A percentile compares a stretch with the other conserved stretches of the same genome.
Evolutionary conservation across 1,139 yeast genomes (phyloP).

Genomic region (Kluyveromyces sp.): DNA sequence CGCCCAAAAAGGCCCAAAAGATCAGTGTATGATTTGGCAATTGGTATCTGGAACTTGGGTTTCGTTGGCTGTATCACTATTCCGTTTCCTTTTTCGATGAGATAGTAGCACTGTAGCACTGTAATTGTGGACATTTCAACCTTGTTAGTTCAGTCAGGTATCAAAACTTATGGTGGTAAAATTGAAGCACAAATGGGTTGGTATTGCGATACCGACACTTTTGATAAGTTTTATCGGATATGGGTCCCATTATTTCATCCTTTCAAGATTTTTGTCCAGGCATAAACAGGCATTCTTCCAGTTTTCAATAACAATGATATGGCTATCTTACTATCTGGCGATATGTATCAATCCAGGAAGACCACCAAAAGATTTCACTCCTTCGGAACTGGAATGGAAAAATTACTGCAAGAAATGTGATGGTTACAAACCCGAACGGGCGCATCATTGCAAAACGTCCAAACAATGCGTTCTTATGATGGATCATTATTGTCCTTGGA

Average conservation of each 20-base stretch:
- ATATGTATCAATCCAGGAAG: slow-evolving; percentile 52
- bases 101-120: background rate
- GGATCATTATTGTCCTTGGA: slow-evolving; percentile 93
- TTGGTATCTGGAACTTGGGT: too few relatives aligned
- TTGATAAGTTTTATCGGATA: slow-evolving; percentile 59
- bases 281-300: slow-evolving; percentile 45
- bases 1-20: too few relatives aligned
- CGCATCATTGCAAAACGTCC: slow-evolving; percentile 72
- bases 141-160: background rate
- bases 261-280: slow-evolving; percentile 39
- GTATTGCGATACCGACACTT: slow-evolving; percentile 58
- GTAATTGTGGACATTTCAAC: background rate
- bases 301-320: slow-evolving; percentile 46
- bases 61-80: too few relatives aligned
- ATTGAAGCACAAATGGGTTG: slow-evolving; percentile 53
- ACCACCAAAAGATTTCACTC: slow-evolving; percentile 41
- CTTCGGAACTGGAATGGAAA: slow-evolving; percentile 41
- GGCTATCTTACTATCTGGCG: slow-evolving; percentile 66
- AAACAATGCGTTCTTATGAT: slow-evolving; percentile 59
- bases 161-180: slow-evolving; percentile 32
- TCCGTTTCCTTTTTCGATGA: background rate
- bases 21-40: too few relatives aligned
- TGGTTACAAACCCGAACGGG: slow-evolving; percentile 61
- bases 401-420: slow-evolving; percentile 64
- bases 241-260: slow-evolving; percentile 55